These are phyloP conservation scores for Suaeda aralocaspica DNA, from an alignment of 148 eudicot species.

Conservation along the genomic window DNA sequence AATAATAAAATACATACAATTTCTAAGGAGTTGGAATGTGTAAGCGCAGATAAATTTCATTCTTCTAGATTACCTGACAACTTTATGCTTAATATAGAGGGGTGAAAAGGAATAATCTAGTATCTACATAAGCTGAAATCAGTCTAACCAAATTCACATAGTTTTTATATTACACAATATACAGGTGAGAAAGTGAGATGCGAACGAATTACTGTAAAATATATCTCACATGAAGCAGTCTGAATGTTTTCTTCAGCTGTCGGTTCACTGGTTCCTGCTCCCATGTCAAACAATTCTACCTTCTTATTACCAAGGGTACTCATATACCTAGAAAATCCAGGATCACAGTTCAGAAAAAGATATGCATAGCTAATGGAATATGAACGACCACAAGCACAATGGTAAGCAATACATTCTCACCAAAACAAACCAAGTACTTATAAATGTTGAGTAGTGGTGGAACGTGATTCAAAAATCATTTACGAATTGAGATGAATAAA, in stretches of 20 bases:
- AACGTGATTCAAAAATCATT: neutral
- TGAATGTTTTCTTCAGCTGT: slow-evolving; percentile 78
- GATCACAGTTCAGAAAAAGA: neutral
- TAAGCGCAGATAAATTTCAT: neutral
- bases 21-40: neutral
- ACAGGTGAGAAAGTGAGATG: too few relatives aligned
- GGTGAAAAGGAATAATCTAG: neutral
- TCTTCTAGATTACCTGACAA: neutral
- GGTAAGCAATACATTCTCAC: neutral
- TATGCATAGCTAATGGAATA: slow-evolving; percentile 7
- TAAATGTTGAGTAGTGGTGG: neutral
- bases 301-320: slow-evolving; percentile 88
- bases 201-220: neutral
- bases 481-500: neutral
- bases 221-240: slow-evolving; percentile 78
- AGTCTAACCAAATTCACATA: slow-evolving; percentile 3
- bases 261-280: slow-evolving; percentile 84
- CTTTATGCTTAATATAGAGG: neutral
- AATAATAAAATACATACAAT: neutral
- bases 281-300: slow-evolving; percentile 92
- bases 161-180: neutral
- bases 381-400: neutral
- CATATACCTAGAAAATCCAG: slow-evolving; percentile 57
- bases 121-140: too few relatives aligned
- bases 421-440: too few relatives aligned